Evolutionary conservation across 2,329 filamentous ascomycete species (phyloP), one percentile per base, ranked within the genome.

Genomic region (Pestalotiopsis sp.): DNA sequence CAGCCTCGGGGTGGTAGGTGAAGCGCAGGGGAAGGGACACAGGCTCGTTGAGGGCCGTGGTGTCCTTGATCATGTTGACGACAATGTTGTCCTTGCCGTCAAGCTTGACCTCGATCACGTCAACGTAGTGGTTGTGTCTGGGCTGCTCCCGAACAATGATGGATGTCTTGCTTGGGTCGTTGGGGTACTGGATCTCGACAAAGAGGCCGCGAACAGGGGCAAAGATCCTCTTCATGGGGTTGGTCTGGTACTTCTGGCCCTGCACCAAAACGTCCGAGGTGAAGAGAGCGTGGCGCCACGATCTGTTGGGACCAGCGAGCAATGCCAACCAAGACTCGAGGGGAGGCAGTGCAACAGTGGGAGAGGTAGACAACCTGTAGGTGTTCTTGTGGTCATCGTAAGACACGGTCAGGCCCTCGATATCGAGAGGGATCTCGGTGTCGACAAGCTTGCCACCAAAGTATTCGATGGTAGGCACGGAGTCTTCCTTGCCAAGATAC

Each of bases 231-330:
- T 91, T 92, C 83, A 98, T 92, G 0, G 96, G 97, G 82, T 99
- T 99, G 68, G 94, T 97, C 84, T 98, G 94, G 85, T 97, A 98
- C 78, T 97, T 94, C 80, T 97, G 92, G 17, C 95, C 96, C 81
- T 99, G 96, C 4, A 98, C 93, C 72, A 98, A 91, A 36, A 98
- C 92, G 73, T 99, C 95, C 0, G 95, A 92, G 69, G 94, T 93
- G 81, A 99, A 95, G 69, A 99, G 90, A 36, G 96, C 96, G 78
- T 98, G 94, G 69, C 95, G 90, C 96, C 96, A 99, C 64, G 93
- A 98, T 77, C 95, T 93, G 69, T 87, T 90, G 63, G 90, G 88
- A 20, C 96, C 96, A 55, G 95, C 96, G 65, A 99, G 87, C 17
- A 98, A 89, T 67, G 94, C 88, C 74, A 98, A 84, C 96, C 96